phyloP scores from a whole-genome alignment of 768 basidiomycete species.

The Mycena alexandri region DNA sequence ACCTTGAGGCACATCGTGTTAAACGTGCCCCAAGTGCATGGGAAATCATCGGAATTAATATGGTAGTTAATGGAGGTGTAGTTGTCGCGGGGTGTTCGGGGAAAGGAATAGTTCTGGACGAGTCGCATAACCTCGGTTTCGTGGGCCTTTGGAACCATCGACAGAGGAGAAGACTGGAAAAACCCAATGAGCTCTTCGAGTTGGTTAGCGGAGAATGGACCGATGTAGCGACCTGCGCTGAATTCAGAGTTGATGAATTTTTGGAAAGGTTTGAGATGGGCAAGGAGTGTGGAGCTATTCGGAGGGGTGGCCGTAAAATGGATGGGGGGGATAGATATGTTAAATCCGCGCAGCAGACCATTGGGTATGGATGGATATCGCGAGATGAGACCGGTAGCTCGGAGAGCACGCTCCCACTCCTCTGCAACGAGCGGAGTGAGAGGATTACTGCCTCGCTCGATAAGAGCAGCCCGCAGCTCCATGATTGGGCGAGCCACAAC shows the following conservation, averaged over 20 bases:
- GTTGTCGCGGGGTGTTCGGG: conserved; percentile 28
- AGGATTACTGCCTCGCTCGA: conserved; percentile 43
- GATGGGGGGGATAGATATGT: conserved; percentile 48
- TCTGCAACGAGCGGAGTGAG: conserved; percentile 48
- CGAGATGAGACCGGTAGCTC: conserved; percentile 26
- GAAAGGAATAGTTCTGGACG: conserved; percentile 50
- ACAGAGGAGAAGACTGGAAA: conserved; percentile 48
- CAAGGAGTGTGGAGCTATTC: conserved; percentile 44
- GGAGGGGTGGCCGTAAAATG: conserved; percentile 44
- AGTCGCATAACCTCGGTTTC: conserved; percentile 40
- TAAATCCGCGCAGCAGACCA: conserved; percentile 48
- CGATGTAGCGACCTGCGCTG: conserved; percentile 32
- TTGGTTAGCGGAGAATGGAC: conserved; percentile 25
- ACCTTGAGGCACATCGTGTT: conserved; percentile 45
- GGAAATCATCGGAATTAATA: conserved; percentile 50
- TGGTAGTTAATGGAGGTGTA: conserved; percentile 48
- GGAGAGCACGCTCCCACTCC: conserved; percentile 47
- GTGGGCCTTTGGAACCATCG: conserved; percentile 45
- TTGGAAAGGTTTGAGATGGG: conserved; percentile 30
- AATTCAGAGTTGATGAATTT: conserved; percentile 28
- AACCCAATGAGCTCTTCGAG: conserved; percentile 39
- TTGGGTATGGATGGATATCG: conserved; percentile 45
- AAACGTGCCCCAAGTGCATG: conserved; percentile 62
- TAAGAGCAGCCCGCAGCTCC: conserved; percentile 56
- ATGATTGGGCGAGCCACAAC: conserved; percentile 52